Evolutionary conservation across 1,139 yeast genomes (phyloP), one percentile per base, ranked within the genome.

Genomic region (Candida neerlandica): DNA sequence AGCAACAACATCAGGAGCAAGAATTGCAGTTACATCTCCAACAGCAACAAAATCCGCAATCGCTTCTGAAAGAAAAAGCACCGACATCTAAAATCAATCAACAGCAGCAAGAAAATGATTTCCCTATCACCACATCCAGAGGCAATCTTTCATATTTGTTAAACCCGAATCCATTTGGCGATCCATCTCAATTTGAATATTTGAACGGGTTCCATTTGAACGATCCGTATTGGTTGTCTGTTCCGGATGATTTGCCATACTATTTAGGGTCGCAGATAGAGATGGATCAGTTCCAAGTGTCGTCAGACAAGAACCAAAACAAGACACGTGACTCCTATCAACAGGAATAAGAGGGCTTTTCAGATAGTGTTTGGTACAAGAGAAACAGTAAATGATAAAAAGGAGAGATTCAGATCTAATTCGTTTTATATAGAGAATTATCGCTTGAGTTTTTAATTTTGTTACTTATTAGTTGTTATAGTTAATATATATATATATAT

Each of bases 211-310:
- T 71, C 53, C 69, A 72, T 45, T 58, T 72, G 43, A 64, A 62
- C 46, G 80, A 75, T 56, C 79, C 79, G 7, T 74, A 73, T 50
- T 75, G 79, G 80, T 63, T 71, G 44, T 67, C 77, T 1, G 70
- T 69, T 48, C 77, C 77, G 0, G 77, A 72, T 44, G 71, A 71
- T 50, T 55, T 72, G 30, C 77, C 78, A 1, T 71, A 67, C 50
- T 71, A 69, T 48, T 57, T 73, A 32, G 68, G 71, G 2, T 35
- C 39, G 5, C 39, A 35, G 19, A 35, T 35, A 14, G 39, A 35
- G 16, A 35, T 35, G 39, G 39, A 35, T 12, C 39, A 35, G 23
- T 35, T 35, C 6, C 23, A 21, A 21, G 23, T 21, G 23, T 21
- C 23, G 6, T 21, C 23, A 21, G 23, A 21, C 19, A 35, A 35